Evolutionary conservation across 2,329 filamentous ascomycete genomes (phyloP).

Genomic region (Fusarium armeniacum): DNA sequence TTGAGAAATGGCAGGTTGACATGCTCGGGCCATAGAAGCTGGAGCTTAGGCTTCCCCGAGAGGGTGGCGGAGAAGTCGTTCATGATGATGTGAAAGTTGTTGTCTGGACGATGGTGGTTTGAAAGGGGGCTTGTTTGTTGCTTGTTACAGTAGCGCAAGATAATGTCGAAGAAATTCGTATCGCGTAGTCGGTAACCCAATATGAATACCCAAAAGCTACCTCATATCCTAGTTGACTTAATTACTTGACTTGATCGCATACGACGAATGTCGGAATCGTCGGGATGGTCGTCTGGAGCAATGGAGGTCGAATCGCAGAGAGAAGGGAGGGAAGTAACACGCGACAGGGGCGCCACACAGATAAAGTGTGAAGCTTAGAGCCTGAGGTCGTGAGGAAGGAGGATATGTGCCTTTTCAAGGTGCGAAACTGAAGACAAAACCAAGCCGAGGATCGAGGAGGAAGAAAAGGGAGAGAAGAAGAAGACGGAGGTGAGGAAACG

Average conservation of each 20-base stretch:
- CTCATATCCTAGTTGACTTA: slow-evolving; percentile 53
- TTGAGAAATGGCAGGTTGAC: slow-evolving; percentile 60
- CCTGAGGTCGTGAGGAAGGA: slow-evolving; percentile 31
- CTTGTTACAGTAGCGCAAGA: slow-evolving; percentile 20
- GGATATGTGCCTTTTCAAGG: slow-evolving; percentile 40
- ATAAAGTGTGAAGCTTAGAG: slow-evolving; percentile 31
- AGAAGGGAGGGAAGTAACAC: slow-evolving; percentile 44
- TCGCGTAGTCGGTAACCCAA: slow-evolving; percentile 46
- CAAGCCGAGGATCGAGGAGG: slow-evolving; percentile 44
- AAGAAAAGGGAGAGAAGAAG: slow-evolving; percentile 30
- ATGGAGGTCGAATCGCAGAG: slow-evolving; percentile 44
- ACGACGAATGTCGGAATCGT: slow-evolving; percentile 39
- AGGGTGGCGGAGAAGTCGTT: slow-evolving; percentile 56
- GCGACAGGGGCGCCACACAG: slow-evolving; percentile 48
- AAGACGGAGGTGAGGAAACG: slow-evolving; percentile 42
- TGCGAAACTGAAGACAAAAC: slow-evolving; percentile 41
- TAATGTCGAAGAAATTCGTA: slow-evolving; percentile 35
- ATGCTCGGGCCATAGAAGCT: slow-evolving; percentile 58
- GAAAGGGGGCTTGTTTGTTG: slow-evolving; percentile 20
- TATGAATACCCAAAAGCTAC: slow-evolving; percentile 56
- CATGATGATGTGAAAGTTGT: slow-evolving; percentile 50
- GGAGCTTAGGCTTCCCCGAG: slow-evolving; percentile 59
- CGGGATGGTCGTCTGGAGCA: slow-evolving; percentile 42
- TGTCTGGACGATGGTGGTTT: slow-evolving; percentile 21
- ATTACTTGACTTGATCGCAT: slow-evolving; percentile 44